Evolutionary conservation across 1,284 basidiomycete species (phyloP).

Genomic region (Microbotryum silenes-acaulis): DNA sequence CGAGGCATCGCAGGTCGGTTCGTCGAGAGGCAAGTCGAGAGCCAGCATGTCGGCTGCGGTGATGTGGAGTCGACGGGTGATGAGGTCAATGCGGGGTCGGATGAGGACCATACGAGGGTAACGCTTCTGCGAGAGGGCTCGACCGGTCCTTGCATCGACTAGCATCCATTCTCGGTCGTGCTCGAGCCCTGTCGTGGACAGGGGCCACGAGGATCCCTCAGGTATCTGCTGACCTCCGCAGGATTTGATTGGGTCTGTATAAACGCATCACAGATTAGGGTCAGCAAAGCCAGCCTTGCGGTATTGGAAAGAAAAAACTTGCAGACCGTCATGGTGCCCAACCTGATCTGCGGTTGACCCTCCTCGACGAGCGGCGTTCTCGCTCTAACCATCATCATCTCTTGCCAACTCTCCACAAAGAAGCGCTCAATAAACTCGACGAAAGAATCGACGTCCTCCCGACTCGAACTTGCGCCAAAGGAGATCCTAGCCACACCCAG

Average conservation of each 20-base stretch:
- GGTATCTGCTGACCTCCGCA: constrained; percentile 17
- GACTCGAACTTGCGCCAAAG: constrained; percentile 24
- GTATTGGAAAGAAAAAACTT: neutral
- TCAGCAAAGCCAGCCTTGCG: neutral
- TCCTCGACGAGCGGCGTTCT: neutral
- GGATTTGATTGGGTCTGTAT: constrained; percentile 31
- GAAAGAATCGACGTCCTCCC: constrained; percentile 18
- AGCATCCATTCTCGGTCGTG: constrained; percentile 32
- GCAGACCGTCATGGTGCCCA: constrained; percentile 17
- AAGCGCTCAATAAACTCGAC: constrained; percentile 22
- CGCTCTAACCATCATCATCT: neutral
- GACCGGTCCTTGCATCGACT: constrained; percentile 18
- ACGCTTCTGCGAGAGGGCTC: constrained; percentile 23
- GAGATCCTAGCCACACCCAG: constrained; percentile 27
- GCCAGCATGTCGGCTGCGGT: constrained; percentile 11
- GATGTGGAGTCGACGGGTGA: neutral
- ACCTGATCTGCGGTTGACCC: neutral
- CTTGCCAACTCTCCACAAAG: constrained; percentile 9
- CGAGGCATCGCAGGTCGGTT: neutral
- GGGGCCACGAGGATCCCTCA: constrained; percentile 9
- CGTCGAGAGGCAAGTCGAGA: constrained; percentile 10
- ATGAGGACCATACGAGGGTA: constrained; percentile 30
- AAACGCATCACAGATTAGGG: too few species aligned
- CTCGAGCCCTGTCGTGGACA: constrained; percentile 18
- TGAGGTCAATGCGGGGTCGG: constrained; percentile 15